These are phyloP conservation scores for Fusarium begoniae DNA, from an alignment of 2,329 filamentous ascomycete species.

Conservation along the genomic window DNA sequence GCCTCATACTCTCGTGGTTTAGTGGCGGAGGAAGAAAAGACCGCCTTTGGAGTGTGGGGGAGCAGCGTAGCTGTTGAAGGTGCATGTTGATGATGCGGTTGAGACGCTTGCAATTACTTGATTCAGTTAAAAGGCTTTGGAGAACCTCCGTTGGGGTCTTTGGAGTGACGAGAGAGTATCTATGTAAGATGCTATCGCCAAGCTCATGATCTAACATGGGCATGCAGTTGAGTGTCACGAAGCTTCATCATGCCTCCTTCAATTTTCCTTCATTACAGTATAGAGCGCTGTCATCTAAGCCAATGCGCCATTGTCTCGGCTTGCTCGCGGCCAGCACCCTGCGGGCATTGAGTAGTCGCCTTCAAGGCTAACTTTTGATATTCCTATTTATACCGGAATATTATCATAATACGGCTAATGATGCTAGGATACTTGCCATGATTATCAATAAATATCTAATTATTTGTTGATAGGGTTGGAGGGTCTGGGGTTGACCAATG, in stretches of 20 bases:
- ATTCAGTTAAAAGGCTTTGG: not conserved
- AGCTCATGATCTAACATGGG: not conserved
- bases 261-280: not conserved
- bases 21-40: constrained; percentile 25
- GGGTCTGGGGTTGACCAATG: not conserved
- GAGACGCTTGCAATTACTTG: not conserved
- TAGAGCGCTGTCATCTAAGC: not conserved
- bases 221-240: not conserved
- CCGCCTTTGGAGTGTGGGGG: not conserved
- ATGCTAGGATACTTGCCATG: too few species aligned
- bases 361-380: fast-evolving
- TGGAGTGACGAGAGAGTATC: not conserved
- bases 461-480: not conserved
- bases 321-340: too few species aligned
- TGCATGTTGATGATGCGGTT: not conserved
- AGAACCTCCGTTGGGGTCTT: not conserved
- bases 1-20: not conserved
- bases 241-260: not conserved
- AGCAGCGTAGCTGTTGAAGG: not conserved
- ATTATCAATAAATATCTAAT: not conserved
- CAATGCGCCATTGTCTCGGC: not conserved
- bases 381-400: not conserved
- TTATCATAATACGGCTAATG: not conserved
- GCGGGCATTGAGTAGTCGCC: fast-evolving
- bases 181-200: too few species aligned